Percentiles rank a stretch among this genome's conserved stretches.
Conservation (phyloP, 805 yeast genomes). For the Saccharomycopsis sp. region DNA sequence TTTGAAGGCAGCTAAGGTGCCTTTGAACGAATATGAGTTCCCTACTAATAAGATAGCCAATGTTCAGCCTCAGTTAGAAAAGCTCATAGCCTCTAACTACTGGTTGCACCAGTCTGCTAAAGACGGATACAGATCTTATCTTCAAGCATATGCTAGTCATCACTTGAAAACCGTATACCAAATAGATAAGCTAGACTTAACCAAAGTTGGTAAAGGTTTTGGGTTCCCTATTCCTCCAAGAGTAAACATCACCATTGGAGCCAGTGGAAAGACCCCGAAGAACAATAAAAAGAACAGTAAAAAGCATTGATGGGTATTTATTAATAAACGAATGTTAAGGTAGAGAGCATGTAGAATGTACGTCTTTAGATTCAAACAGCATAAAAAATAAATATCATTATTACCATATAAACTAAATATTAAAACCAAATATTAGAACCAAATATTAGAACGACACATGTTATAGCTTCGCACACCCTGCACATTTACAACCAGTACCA, state of each 20-base stretch:
- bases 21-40: conserved; percentile 94
- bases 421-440: no score
- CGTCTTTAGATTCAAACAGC: neutral
- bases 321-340: neutral
- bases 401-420: no score
- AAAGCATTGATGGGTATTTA: neutral
- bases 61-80: conserved; percentile 89
- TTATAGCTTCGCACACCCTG: neutral
- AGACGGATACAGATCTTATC: conserved; percentile 94
- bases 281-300: conserved; percentile 3
- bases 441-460: neutral
- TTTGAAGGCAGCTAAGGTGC: conserved; percentile 94
- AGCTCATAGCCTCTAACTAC: conserved; percentile 84
- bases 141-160: conserved; percentile 97
- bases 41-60: conserved; percentile 92
- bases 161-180: conserved; percentile 94
- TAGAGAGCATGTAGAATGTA: neutral
- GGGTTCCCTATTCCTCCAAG: conserved; percentile 96
- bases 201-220: conserved; percentile 90
- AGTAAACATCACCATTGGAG: conserved; percentile 93
- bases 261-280: conserved; percentile 66
- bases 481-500: neutral
- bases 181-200: conserved; percentile 89
- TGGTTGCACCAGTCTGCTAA: conserved; percentile 93
- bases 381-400: no score